Base-by-base conservation (phyloP, 371 early-diverging fungal genomes). In the Mucor indicus region DNA sequence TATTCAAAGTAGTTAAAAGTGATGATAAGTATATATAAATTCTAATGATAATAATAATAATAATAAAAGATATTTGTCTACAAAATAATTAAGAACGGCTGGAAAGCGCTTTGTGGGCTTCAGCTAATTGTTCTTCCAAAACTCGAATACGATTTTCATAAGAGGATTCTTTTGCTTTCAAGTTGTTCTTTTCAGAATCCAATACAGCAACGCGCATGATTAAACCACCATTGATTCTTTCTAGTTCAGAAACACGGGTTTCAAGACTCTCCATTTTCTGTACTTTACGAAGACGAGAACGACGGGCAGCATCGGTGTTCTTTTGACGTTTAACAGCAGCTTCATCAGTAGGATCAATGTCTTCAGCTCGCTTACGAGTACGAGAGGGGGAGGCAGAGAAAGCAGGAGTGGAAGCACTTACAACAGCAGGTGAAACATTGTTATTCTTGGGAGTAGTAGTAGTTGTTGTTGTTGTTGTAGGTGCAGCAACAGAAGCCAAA, bases 221-320 rank as follows among this genome's bases (percentile, higher is more conserved):
- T 22, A 87, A 63, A 19, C 67, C 60, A 48, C 61, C 71, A 59
- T 91, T 90, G 50, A 91, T 80, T 23, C 67, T 58, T 60, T 92
- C 90, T 4, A 95, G 80, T 40, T 85, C 84, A 13, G 74, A 61
- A 19, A 88, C 90, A 41, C 83, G 83, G 36, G 39, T 52, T 63
- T 94, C 93, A 13, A 95, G 79, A 16, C 78, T 66, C 49, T 90
- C 89, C 64, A 95, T 81, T 54, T 83, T 81, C 55, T 81, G 76
- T 21, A 87, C 75, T 80, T 92, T 94, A 66, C 89, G 85, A 50
- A 84, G 76, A 44, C 95, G 88, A 23, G 90, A 90, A 52, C 95
- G 89, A 45, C 94, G 86, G 22, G 95, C 95, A 11, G 95, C 94
- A 57, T 92, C 92, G 13, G 92, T 93, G 75, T 93, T 93, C 79